Conservation (phyloP, 495 filamentous ascomycete species). For the Penicillium cinerascens region DNA sequence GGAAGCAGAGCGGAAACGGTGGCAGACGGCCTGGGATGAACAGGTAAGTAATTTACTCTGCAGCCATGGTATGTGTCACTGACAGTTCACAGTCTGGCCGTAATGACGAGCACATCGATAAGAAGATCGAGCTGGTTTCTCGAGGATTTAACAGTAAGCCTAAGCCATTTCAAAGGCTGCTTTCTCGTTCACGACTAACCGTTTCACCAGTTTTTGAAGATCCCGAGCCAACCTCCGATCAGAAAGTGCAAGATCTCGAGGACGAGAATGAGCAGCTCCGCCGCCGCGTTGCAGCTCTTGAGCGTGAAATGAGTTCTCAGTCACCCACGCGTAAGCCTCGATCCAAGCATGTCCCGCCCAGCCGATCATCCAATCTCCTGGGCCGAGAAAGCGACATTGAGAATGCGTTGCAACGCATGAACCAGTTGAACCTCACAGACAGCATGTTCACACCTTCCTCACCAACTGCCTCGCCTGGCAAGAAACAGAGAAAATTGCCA, state of each 20-base stretch:
- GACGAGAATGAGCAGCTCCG: conserved; percentile 47
- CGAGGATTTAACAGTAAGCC: conserved; percentile 58
- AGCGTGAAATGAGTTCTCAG: conserved; percentile 44
- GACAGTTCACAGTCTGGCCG: conserved; percentile 43
- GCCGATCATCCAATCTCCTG: conserved; percentile 25
- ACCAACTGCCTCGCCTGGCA: conserved; percentile 28
- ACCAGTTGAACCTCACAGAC: conserved; percentile 42
- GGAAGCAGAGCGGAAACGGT: conserved; percentile 68
- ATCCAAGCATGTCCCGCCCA: conserved; percentile 24
- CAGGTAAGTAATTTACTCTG: conserved; percentile 46
- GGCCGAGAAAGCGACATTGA: conserved; percentile 45
- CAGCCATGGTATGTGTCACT: background rate
- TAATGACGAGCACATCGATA: conserved; percentile 79
- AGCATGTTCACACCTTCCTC: conserved; percentile 34
- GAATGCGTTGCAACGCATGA: conserved; percentile 41
- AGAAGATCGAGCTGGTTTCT: conserved; percentile 83
- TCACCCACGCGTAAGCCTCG: conserved; percentile 46
- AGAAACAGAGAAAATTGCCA: conserved; percentile 52
- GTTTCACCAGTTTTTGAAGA: conserved; percentile 46
- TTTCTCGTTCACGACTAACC: conserved; percentile 10
- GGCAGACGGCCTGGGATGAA: conserved; percentile 72
- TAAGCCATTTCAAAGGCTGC: background rate
- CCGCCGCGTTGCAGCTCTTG: conserved; percentile 40
- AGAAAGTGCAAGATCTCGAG: conserved; percentile 41
- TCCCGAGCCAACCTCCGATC: conserved; percentile 28